Conservation (phyloP, 192 early-diverging fungal genomes). For the Backusella westeae region DNA sequence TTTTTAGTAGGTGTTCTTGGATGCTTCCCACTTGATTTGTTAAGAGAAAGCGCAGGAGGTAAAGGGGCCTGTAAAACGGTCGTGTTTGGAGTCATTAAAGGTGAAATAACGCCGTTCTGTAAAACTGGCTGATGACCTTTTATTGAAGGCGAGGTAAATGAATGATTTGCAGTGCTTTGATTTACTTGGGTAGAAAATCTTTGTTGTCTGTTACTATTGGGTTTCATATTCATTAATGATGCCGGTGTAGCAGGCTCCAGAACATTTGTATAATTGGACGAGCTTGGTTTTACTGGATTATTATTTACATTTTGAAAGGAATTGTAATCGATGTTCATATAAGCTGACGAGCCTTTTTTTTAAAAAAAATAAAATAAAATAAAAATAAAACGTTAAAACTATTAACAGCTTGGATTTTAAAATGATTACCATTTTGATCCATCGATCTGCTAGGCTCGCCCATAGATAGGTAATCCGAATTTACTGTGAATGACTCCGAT, state of each 20-base stretch:
- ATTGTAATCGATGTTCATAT: background rate
- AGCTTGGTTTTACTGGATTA: background rate
- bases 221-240: slow-evolving; percentile 31
- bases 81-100: background rate
- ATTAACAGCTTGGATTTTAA: background rate
- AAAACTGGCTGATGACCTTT: background rate
- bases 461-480: background rate
- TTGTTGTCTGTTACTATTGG: background rate
- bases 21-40: slow-evolving; percentile 1
- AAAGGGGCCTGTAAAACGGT: background rate
- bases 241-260: slow-evolving; percentile 26
- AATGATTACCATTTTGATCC: background rate
- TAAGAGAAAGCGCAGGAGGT: background rate
- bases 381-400: background rate
- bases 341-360: background rate
- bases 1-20: background rate
- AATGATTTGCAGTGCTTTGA: background rate
- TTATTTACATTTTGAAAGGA: background rate
- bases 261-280: background rate
- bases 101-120: background rate
- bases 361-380: background rate
- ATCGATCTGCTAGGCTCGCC: background rate
- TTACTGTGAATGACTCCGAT: background rate
- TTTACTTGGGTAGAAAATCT: background rate
- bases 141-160: background rate